Conservation (phyloP, 2,329 filamentous ascomycete species). For the Knufia fluminis region DNA sequence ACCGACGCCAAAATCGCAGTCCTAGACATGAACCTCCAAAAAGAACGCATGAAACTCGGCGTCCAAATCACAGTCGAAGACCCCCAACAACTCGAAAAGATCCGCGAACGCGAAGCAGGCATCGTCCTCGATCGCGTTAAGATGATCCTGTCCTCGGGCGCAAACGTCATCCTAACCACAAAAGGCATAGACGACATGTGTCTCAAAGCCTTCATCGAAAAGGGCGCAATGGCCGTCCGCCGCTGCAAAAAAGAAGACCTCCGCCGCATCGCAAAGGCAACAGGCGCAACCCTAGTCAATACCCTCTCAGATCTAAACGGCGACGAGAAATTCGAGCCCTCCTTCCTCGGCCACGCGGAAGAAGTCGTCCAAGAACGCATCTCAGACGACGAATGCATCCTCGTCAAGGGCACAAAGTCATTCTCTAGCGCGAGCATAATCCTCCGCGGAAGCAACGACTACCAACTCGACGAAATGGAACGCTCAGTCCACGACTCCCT, state of each 20-base stretch:
- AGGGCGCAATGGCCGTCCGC: constrained; percentile 87
- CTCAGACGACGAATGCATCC: constrained; percentile 95
- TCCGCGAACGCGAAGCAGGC: constrained; percentile 80
- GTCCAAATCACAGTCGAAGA: constrained; percentile 98
- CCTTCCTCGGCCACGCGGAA: constrained; percentile 81
- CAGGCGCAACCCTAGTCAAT: constrained; percentile 84
- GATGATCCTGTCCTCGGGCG: constrained; percentile 94
- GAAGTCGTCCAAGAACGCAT: constrained; percentile 98
- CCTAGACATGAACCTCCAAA: constrained; percentile 96
- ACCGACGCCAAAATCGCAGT: constrained; percentile 93
- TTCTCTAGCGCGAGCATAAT: constrained; percentile 94
- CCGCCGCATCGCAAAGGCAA: constrained; percentile 88
- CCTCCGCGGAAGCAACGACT: constrained; percentile 90
- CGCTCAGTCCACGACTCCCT: constrained; percentile 94
- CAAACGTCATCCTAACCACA: constrained; percentile 91
- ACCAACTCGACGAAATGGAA: constrained; percentile 97
- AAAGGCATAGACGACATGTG: constrained; percentile 98
- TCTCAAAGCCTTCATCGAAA: constrained; percentile 89
- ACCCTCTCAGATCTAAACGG: constrained; percentile 94
- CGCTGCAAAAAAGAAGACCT: constrained; percentile 98
- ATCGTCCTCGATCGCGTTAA: constrained; percentile 92
- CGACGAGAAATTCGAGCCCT: constrained; percentile 90
- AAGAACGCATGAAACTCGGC: constrained; percentile 98
- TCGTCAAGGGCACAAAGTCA: constrained; percentile 90
- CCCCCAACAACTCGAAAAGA: constrained; percentile 94